Evolutionary conservation across 225 moss, liverwort and hornwort species (phyloP).

Genomic region (Rhytidiadelphus loreus): DNA sequence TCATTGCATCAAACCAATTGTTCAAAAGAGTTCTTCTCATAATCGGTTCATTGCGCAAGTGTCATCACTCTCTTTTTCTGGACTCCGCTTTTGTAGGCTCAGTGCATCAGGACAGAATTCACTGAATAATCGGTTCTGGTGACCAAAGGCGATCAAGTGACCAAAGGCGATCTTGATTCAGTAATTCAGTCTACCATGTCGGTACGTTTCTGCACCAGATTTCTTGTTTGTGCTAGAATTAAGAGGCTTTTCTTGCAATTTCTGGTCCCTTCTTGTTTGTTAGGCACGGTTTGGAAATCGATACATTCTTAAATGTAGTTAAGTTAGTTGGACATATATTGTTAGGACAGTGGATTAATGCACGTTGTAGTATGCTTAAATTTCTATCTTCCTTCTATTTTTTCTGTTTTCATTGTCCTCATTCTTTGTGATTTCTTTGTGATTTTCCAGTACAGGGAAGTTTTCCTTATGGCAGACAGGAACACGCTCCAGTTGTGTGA

Average conservation of each 20-base stretch:
- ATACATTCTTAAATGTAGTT: too few relatives aligned
- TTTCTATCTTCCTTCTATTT: neutral
- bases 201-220: neutral
- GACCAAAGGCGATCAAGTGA: too few relatives aligned
- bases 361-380: neutral
- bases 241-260: neutral
- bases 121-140: neutral
- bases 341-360: neutral
- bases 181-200: neutral
- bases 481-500: constrained; percentile 6
- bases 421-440: neutral
- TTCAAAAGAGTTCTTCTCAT: neutral
- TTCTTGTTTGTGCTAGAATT: neutral
- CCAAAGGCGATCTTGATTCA: neutral
- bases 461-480: constrained; percentile 16
- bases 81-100: neutral
- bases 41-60: neutral
- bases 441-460: constrained; percentile 10
- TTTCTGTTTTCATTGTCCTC: neutral
- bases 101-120: neutral
- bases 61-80: neutral
- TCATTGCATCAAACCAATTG: neutral
- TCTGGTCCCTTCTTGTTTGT: neutral
- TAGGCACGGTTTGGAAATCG: neutral
- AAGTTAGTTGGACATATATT: neutral